These are phyloP conservation scores for Magnusiomyces starmeri DNA, from an alignment of 1,139 yeast species.

Conservation along the genomic window DNA sequence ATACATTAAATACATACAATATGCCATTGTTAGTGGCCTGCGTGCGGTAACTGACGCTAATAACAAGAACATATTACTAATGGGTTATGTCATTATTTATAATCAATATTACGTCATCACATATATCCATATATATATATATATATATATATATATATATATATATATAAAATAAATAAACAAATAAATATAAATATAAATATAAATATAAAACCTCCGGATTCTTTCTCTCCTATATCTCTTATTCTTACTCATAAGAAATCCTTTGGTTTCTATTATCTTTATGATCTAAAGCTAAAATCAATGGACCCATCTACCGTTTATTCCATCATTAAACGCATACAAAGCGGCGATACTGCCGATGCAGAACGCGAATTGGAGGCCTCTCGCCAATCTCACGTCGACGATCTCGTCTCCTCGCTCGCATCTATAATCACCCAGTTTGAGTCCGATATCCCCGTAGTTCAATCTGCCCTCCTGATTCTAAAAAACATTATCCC, in stretches of 20 bases:
- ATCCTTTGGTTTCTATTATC: neutral
- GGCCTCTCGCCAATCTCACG: constrained; percentile 8
- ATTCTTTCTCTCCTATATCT: neutral
- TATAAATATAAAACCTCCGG: too few relatives aligned
- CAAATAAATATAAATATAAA: too few relatives aligned
- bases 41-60: too few relatives aligned
- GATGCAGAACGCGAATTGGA: constrained; percentile 14
- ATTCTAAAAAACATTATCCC: constrained; percentile 61
- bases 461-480: constrained; percentile 55
- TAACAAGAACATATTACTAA: too few relatives aligned
- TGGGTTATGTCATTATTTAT: too few relatives aligned
- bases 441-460: constrained; percentile 25
- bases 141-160: too few relatives aligned
- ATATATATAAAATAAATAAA: too few relatives aligned
- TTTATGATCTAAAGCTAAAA: neutral
- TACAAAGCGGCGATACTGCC: constrained; percentile 14
- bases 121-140: too few relatives aligned
- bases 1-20: neutral
- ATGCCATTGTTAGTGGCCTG: too few relatives aligned
- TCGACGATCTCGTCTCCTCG: constrained; percentile 10
- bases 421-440: constrained; percentile 8
- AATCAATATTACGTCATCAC: too few relatives aligned
- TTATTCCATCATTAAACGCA: constrained; percentile 11
- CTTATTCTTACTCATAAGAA: neutral
- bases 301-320: constrained; percentile 12